Conservation (phyloP, 352 stramenopile genomes). For the Pseudoperonospora humuli region DNA sequence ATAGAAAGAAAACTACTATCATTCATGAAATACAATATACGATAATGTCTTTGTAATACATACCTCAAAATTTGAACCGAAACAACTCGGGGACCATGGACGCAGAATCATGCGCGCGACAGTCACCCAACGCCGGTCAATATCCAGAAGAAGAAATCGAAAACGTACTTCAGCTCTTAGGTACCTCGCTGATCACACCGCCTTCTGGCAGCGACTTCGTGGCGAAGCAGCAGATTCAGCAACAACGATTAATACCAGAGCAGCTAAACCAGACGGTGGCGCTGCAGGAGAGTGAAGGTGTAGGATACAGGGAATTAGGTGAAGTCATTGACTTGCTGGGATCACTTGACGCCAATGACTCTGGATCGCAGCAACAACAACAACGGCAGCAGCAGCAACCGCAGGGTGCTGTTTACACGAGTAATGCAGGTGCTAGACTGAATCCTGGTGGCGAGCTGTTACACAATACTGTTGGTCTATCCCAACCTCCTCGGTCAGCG, state of each 20-base stretch:
- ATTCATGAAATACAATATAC: too few relatives aligned
- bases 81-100: constrained; percentile 13
- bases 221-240: constrained; percentile 9
- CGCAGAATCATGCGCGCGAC: constrained; percentile 5
- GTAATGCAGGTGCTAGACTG: neutral
- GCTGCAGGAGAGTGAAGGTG: constrained; percentile 36
- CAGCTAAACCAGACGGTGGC: constrained; percentile 21
- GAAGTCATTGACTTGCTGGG: constrained; percentile 58
- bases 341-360: constrained; percentile 60
- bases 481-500: constrained; percentile 37
- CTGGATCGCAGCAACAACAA: constrained; percentile 10
- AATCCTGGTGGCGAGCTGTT: neutral
- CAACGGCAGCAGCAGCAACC: constrained; percentile 16
- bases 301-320: constrained; percentile 50
- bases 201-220: constrained; percentile 23
- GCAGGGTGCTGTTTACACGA: neutral
- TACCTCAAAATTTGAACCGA: too few relatives aligned
- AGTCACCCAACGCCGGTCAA: constrained; percentile 9
- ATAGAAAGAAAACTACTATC: too few relatives aligned
- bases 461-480: neutral
- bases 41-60: too few relatives aligned
- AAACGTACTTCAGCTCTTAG: constrained; percentile 54
- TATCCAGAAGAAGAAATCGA: constrained; percentile 50
- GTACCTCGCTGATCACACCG: constrained; percentile 41
- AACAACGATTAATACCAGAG: constrained; percentile 10